Percentiles rank a stretch among this genome's conserved stretches.
Evolutionary conservation across 2,329 filamentous ascomycete genomes (phyloP).

Genomic region (Ceratocystis colombiana): DNA sequence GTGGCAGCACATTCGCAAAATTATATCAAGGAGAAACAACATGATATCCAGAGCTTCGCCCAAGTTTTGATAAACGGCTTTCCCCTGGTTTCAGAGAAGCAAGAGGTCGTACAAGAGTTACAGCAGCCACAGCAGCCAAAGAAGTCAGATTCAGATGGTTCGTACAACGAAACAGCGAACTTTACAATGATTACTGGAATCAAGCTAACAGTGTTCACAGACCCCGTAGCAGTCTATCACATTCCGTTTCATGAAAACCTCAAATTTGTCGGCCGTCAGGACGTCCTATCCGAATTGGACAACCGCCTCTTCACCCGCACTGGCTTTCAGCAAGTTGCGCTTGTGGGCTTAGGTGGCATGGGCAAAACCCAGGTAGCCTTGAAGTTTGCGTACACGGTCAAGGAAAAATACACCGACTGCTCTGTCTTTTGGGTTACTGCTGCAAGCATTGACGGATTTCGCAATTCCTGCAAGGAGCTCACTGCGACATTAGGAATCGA

Average conservation of each 20-base stretch:
- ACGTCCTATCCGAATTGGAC: not conserved
- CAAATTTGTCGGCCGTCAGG: not conserved
- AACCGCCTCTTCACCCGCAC: not conserved
- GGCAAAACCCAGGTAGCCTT: not conserved
- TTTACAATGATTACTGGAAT: too few species aligned
- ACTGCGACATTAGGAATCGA: not conserved
- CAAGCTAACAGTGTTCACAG: not conserved
- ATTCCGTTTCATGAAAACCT: not conserved
- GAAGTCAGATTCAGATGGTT: not conserved
- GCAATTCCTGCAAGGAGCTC: not conserved
- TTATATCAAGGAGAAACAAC: too few species aligned
- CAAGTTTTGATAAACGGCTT: too few species aligned
- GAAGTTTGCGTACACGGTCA: not conserved
- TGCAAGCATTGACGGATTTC: not conserved
- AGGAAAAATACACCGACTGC: not conserved
- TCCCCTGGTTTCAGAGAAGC: not conserved
- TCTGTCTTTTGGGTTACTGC: conserved; percentile 15
- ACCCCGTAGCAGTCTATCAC: not conserved
- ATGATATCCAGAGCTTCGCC: too few species aligned
- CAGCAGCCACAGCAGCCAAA: not conserved
- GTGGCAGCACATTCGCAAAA: too few species aligned
- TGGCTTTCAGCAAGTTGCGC: not conserved
- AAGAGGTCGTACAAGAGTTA: too few species aligned
- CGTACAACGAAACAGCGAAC: not conserved
- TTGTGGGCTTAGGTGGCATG: not conserved